phyloP scores from a whole-genome alignment of 1,284 basidiomycete species.

The Neonothopanus nambi region DNA sequence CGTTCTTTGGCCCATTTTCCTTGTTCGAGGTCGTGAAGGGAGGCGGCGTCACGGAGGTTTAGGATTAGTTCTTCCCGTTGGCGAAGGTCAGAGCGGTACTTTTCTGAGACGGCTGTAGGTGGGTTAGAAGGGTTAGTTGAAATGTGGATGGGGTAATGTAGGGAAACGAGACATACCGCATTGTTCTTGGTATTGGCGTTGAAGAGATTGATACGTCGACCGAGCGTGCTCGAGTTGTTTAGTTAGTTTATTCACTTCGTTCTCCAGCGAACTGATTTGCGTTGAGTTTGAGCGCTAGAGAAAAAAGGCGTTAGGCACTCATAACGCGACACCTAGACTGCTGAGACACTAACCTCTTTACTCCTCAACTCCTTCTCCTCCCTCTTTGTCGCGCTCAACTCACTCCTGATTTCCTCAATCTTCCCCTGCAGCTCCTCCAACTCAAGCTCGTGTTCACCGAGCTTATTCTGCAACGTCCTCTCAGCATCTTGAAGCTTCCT shows the following conservation, averaged over 20 bases:
- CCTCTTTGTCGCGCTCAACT: constrained; percentile 73
- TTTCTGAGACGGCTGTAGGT: constrained; percentile 49
- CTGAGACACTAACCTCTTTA: constrained; percentile 68
- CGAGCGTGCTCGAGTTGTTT: constrained; percentile 71
- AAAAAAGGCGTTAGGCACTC: constrained; percentile 4
- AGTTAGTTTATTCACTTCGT: constrained; percentile 74
- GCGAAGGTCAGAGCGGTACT: constrained; percentile 72
- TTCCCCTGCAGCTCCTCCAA: constrained; percentile 72
- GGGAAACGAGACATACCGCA: constrained; percentile 52
- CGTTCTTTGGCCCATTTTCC: constrained; percentile 64
- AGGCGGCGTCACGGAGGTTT: constrained; percentile 55
- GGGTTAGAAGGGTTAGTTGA: not conserved
- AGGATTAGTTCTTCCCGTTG: constrained; percentile 73
- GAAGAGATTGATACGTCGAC: constrained; percentile 68
- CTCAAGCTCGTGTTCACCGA: constrained; percentile 75
- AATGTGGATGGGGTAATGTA: not conserved
- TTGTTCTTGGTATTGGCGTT: constrained; percentile 86
- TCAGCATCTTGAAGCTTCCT: constrained; percentile 76
- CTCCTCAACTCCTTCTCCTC: constrained; percentile 87
- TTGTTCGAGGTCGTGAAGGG: constrained; percentile 62
- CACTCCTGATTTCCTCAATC: constrained; percentile 72
- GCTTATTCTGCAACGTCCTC: constrained; percentile 59
- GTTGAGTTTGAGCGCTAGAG: constrained; percentile 57
- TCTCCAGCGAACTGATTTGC: constrained; percentile 72
- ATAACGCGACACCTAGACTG: no score